Evolutionary conservation across 169 alveolate species (phyloP).

Genomic region (Eimeria sp.): DNA sequence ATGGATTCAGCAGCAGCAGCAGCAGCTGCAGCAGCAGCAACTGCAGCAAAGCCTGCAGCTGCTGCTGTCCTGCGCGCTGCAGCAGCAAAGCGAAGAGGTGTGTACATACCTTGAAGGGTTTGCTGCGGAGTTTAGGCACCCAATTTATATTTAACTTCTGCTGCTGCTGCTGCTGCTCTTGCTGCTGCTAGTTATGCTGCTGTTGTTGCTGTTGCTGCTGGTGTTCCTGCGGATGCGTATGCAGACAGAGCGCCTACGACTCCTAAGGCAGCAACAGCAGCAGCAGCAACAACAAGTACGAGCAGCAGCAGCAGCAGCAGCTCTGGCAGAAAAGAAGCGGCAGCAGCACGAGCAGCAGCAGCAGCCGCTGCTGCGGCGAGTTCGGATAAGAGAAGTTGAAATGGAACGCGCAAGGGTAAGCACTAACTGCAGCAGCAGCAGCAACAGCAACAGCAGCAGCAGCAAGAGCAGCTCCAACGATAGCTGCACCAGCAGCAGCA

Average conservation of each 20-base stretch:
- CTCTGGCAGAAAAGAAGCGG: background rate
- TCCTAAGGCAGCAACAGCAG: conserved; percentile 8
- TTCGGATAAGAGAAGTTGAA: background rate
- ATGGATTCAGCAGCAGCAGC: conserved; percentile 6
- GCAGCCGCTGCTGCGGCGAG: conserved; percentile 1
- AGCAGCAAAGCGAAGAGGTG: background rate
- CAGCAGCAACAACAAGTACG: conserved; percentile 14
- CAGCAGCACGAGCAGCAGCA: background rate
- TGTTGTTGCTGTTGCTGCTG: background rate
- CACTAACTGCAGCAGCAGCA: background rate
- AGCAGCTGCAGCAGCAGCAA: conserved; percentile 30
- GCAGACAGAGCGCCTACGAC: conserved; percentile 27
- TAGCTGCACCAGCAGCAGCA: background rate
- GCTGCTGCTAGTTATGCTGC: background rate
- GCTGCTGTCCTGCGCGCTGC: background rate
- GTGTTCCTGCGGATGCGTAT: background rate
- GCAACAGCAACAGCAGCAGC: conserved; percentile 11
- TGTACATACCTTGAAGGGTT: background rate
- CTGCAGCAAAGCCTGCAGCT: background rate
- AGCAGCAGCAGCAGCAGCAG: conserved; percentile 52
- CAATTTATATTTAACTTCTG: background rate
- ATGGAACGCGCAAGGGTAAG: background rate
- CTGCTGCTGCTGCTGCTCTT: background rate
- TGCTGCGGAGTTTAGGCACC: background rate
- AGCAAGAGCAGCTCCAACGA: background rate